A percentile compares a stretch with the other conserved stretches of the same genome.
Conservation (phyloP, 2,329 filamentous ascomycete genomes). For the Sarocladium oryzae region DNA sequence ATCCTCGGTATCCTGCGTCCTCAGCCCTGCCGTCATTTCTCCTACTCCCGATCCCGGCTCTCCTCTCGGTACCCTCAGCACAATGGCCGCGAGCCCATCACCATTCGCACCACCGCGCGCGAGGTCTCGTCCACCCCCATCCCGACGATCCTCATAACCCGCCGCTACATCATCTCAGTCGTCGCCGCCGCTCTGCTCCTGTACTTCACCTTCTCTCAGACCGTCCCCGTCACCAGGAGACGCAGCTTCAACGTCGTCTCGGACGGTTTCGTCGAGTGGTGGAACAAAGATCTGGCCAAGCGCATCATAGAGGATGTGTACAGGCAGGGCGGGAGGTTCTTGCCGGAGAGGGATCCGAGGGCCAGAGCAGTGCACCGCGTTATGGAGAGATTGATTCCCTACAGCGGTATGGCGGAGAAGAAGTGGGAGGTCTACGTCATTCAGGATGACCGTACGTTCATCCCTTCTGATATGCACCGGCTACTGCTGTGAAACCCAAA, state of each 20-base stretch:
- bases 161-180: constrained; percentile 32
- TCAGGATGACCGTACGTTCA: constrained; percentile 47
- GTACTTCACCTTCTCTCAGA: constrained; percentile 64
- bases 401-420: constrained; percentile 51
- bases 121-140: constrained; percentile 3
- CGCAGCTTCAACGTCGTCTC: constrained; percentile 65
- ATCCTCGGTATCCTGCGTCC: constrained; percentile 23
- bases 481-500: too few species aligned
- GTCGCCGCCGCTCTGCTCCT: constrained; percentile 44
- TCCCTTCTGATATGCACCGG: background rate
- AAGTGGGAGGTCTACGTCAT: constrained; percentile 72
- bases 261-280: constrained; percentile 46
- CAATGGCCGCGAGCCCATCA: constrained; percentile 12
- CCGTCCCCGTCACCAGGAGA: constrained; percentile 65
- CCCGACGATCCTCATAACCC: constrained; percentile 16
- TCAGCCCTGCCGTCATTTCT: constrained; percentile 18
- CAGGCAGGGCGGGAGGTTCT: constrained; percentile 45
- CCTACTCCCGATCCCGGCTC: background rate
- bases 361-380: constrained; percentile 54
- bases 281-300: constrained; percentile 20
- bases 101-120: constrained; percentile 4
- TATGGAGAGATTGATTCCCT: constrained; percentile 59
- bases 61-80: constrained; percentile 12
- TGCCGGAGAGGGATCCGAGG: constrained; percentile 54
- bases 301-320: constrained; percentile 46